A percentile compares a stretch with the other conserved stretches of the same genome.
phyloP scores from a whole-genome alignment of 495 filamentous ascomycete genomes.

The Penicillium steckii region DNA sequence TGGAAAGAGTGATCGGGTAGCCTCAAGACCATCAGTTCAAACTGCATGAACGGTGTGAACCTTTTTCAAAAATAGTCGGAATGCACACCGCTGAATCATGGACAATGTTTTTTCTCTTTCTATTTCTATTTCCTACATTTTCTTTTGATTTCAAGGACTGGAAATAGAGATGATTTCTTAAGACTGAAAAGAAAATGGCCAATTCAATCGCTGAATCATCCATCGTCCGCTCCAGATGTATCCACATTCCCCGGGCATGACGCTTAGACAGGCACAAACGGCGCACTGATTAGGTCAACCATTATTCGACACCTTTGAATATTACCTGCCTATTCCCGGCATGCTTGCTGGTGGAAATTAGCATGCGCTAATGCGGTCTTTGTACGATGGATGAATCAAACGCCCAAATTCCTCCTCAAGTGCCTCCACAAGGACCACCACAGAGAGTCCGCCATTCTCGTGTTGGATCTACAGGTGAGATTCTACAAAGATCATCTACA shows the following conservation, averaged over 20 bases:
- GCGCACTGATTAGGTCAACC: background rate
- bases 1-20: background rate
- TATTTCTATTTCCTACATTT: too few species aligned
- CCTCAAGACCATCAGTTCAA: background rate
- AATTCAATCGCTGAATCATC: background rate
- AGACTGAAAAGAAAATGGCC: background rate
- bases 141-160: background rate
- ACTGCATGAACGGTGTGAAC: background rate
- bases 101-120: background rate
- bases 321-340: background rate
- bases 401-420: background rate
- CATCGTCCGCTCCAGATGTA: background rate
- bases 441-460: background rate
- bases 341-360: background rate
- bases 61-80: background rate
- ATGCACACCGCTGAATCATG: background rate
- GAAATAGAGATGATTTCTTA: background rate
- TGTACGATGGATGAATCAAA: background rate
- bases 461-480: background rate
- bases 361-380: background rate
- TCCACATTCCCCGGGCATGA: background rate
- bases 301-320: background rate
- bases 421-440: background rate
- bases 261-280: background rate
- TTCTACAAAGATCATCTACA: slow-evolving; percentile 5